These are phyloP conservation scores for Epichloe coenophiala DNA, from an alignment of 2,329 filamentous ascomycete species.

Conservation along the genomic window DNA sequence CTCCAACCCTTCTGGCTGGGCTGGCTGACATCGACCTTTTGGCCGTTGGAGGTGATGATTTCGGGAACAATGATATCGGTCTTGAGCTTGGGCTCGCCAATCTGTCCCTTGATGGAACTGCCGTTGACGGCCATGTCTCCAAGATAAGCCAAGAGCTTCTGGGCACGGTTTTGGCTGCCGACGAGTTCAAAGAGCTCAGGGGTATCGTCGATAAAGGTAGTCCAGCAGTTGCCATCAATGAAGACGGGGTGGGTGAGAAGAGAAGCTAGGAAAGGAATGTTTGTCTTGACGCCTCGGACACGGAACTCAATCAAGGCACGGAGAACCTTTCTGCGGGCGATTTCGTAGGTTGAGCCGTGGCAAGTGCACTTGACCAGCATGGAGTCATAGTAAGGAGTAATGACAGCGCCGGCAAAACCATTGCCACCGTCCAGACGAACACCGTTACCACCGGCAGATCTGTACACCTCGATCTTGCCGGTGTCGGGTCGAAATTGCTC, in stretches of 20 bases:
- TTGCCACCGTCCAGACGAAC: slow-evolving; percentile 89
- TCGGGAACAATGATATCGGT: slow-evolving; percentile 75
- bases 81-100: slow-evolving; percentile 97
- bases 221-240: slow-evolving; percentile 93
- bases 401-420: slow-evolving; percentile 86
- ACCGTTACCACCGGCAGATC: slow-evolving; percentile 89
- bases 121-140: slow-evolving; percentile 96
- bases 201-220: slow-evolving; percentile 98
- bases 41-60: slow-evolving; percentile 54
- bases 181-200: slow-evolving; percentile 88
- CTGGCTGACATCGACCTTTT: slow-evolving; percentile 57
- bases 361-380: slow-evolving; percentile 92
- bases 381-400: slow-evolving; percentile 67
- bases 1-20: slow-evolving; percentile 83
- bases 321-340: slow-evolving; percentile 84
- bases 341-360: slow-evolving; percentile 91
- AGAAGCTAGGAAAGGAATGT: slow-evolving; percentile 93
- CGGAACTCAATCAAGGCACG: slow-evolving; percentile 94
- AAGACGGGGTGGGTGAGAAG: slow-evolving; percentile 88
- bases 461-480: slow-evolving; percentile 98
- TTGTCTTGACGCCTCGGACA: slow-evolving; percentile 96
- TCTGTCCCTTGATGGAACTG: slow-evolving; percentile 95
- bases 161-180: slow-evolving; percentile 92
- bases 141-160: slow-evolving; percentile 90
- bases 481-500: slow-evolving; percentile 89